Base-by-base conservation (phyloP, 2,329 filamentous ascomycete genomes). In the Hymenoscyphus scutula region DNA sequence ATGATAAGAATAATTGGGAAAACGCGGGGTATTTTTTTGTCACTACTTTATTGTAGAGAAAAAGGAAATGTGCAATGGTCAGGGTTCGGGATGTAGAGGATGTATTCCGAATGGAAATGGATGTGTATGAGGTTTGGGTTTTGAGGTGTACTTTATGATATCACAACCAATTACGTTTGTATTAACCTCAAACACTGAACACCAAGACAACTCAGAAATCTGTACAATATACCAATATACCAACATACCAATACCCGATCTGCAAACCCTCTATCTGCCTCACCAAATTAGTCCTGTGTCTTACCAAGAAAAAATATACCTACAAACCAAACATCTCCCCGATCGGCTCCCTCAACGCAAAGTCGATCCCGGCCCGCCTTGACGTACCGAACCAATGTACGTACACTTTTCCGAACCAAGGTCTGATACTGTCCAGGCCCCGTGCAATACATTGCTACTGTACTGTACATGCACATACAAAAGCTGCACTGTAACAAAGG, bases 371-470 rank as follows among this genome's bases (percentile, higher is more conserved):
- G 45, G 45, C 8, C 23, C 34, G 34, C 3, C 23, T 51, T 13
- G 8, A 41, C 10, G 19, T 51, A 13, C 45, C 8, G 5, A 51
- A 37, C 34, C 34, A 37, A 37, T 37, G 34, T 23, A 23, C 19
- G 41, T 48, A 48, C 19, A 51, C 10, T 51, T 51, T 51, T 51
- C 19, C 45, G 45, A 51, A 51, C 45, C 45, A 51, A 51, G 19
- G 23, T 51, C n/a, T 51, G 19, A 19, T 51, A 23, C n/a, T n/a
- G n/a, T n/a, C n/a, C 19, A 51, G 19, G 45, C 25, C 45, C 45
- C 45, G 45, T 51, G 45, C 19, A 25, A 51, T 51, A 13, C 8
- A 23, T 23, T 23, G n/a, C 7, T 23, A 23, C 41, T 23, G n/a
- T 23, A 23, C 41, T 23, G 41, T 23, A 51, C 45, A 51, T 51